phyloP scores from a whole-genome alignment of 148 eudicot genomes.

The Rhododendron molle region DNA sequence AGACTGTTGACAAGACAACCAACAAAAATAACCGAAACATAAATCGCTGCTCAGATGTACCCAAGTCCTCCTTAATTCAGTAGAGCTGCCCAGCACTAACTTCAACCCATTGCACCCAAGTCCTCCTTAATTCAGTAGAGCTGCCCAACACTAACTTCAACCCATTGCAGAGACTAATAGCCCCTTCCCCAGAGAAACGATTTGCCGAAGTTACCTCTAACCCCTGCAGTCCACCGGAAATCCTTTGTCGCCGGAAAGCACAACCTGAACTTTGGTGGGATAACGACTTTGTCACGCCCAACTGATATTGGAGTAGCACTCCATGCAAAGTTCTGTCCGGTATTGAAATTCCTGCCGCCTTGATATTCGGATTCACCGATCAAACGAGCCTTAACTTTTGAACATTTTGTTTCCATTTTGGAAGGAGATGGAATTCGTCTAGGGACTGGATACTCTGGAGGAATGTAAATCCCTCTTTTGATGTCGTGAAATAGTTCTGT shows the following conservation, averaged over 20 bases:
- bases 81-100: background rate
- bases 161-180: background rate
- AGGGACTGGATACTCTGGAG: slow-evolving; percentile 5
- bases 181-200: background rate
- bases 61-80: background rate
- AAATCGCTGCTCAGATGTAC: too few species aligned
- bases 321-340: too few species aligned
- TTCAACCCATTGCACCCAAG: background rate
- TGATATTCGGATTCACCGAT: background rate
- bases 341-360: too few species aligned
- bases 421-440: background rate
- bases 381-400: background rate
- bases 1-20: too few species aligned
- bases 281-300: too few species aligned
- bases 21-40: too few species aligned
- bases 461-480: slow-evolving; percentile 30
- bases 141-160: background rate
- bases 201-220: background rate
- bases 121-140: background rate
- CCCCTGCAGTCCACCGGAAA: background rate
- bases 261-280: background rate
- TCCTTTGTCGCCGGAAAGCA: background rate
- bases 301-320: too few species aligned
- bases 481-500: slow-evolving; percentile 30
- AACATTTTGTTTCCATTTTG: background rate